Percentiles rank a stretch among this genome's conserved stretches.
These are phyloP conservation scores for Wickerhamiella shivajii DNA, from an alignment of 805 yeast species.

Conservation along the genomic window DNA sequence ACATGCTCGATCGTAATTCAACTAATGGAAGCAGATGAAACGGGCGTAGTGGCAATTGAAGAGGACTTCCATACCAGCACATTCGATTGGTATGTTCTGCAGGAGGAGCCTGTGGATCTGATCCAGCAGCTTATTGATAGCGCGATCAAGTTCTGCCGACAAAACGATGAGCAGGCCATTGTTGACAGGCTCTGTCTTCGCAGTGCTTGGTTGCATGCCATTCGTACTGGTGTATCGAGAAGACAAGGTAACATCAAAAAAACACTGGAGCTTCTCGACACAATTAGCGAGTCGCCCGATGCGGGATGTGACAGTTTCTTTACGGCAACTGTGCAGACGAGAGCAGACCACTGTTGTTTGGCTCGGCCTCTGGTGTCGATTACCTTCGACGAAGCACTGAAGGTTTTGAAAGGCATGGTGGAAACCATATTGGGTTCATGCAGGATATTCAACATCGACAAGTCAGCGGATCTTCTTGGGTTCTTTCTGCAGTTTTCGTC, in stretches of 20 bases:
- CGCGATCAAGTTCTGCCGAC: slow-evolving; percentile 37
- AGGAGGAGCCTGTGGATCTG: slow-evolving; percentile 12
- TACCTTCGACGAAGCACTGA: slow-evolving; percentile 15
- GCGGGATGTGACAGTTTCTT: slow-evolving; percentile 9
- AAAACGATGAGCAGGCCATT: slow-evolving; percentile 33
- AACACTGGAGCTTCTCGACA: slow-evolving; percentile 8
- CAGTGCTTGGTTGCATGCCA: slow-evolving; percentile 16
- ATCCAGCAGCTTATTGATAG: slow-evolving; percentile 17
- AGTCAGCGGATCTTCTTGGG: slow-evolving; percentile 23
- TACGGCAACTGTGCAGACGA: slow-evolving; percentile 17
- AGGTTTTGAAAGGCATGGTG: slow-evolving; percentile 11
- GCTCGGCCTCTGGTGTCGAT: slow-evolving; percentile 14
- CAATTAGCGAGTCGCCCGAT: not conserved
- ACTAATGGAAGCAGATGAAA: slow-evolving; percentile 11
- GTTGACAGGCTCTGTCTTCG: slow-evolving; percentile 34
- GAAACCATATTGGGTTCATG: slow-evolving; percentile 12
- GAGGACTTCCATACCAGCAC: slow-evolving; percentile 30
- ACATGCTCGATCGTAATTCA: slow-evolving; percentile 13
- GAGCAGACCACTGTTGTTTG: slow-evolving; percentile 19
- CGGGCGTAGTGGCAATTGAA: slow-evolving; percentile 21
- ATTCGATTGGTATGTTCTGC: slow-evolving; percentile 38
- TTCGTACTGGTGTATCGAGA: slow-evolving; percentile 13
- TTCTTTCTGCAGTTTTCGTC: slow-evolving; percentile 21
- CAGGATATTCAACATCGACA: slow-evolving; percentile 10
- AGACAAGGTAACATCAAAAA: slow-evolving; percentile 11